phyloP scores from a whole-genome alignment of 129 eudicot genomes.

The Arctium lappa region DNA sequence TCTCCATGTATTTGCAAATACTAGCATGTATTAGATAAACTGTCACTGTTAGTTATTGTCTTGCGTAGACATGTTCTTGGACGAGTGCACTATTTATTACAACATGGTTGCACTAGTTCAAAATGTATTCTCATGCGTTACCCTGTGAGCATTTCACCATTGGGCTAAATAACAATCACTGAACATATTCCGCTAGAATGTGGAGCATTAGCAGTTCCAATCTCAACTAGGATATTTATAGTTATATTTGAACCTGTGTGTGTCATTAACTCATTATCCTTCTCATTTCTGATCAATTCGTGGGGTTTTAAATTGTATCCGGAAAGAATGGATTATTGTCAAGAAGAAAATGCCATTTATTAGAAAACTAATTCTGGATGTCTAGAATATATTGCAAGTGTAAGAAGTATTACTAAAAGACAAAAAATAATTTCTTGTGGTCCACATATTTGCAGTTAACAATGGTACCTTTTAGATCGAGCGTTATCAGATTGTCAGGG shows the following conservation, averaged over 20 bases:
- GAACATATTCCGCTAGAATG: not conserved
- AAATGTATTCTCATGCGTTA: not conserved
- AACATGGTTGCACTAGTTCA: not conserved
- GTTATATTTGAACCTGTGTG: no score
- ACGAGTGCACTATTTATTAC: not conserved
- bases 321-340: not conserved
- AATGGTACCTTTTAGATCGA: no score
- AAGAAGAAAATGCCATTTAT: no score
- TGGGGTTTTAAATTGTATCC: not conserved
- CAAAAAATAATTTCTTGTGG: no score
- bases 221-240: not conserved
- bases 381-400: not conserved
- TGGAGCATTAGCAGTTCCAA: not conserved
- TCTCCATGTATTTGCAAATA: not conserved
- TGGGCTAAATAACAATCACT: not conserved
- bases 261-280: no score
- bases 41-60: not conserved
- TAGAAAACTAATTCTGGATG: not conserved
- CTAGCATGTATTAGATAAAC: not conserved
- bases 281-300: not conserved
- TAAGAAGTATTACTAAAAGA: no score
- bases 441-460: no score
- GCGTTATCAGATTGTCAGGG: no score
- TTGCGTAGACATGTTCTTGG: not conserved
- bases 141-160: not conserved